Percentiles rank a stretch among this genome's conserved stretches.
Evolutionary conservation across 176 grass and related monocot genomes (phyloP).

Genomic region (Eragrostis curvula): DNA sequence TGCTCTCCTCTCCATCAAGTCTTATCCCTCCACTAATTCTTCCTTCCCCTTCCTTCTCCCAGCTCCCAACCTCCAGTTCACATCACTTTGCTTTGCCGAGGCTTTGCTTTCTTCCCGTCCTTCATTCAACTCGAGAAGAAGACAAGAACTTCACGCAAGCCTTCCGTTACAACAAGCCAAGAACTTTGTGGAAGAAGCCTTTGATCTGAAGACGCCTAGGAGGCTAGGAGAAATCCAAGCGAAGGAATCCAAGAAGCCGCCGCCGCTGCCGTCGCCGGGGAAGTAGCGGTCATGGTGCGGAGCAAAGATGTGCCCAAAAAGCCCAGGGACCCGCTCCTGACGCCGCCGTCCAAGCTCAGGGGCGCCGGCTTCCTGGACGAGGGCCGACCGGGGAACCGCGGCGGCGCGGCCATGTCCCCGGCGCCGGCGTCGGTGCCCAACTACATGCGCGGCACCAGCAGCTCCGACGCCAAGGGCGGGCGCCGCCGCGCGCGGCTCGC

Average conservation of each 20-base stretch:
- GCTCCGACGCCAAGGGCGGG: constrained; percentile 77
- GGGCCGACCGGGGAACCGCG: constrained; percentile 48
- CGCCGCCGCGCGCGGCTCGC: constrained; percentile 13
- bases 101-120: constrained; percentile 30
- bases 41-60: not conserved
- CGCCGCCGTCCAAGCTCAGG: constrained; percentile 54
- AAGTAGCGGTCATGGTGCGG: constrained; percentile 68
- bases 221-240: constrained; percentile 27
- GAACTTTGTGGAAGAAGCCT: not conserved
- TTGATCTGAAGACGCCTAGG: constrained; percentile 3
- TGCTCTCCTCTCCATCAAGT: constrained; percentile 23
- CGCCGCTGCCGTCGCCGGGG: not conserved
- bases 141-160: constrained; percentile 39
- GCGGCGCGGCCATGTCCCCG: constrained; percentile 44
- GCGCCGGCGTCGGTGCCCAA: constrained; percentile 59
- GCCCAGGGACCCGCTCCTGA: constrained; percentile 50
- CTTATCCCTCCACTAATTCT: constrained; percentile 21
- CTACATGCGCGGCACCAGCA: constrained; percentile 86
- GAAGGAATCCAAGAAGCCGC: not conserved
- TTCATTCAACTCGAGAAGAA: constrained; percentile 33
- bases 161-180: constrained; percentile 26
- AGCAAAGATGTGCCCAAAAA: constrained; percentile 68
- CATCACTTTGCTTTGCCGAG: constrained; percentile 42
- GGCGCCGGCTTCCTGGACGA: constrained; percentile 15
- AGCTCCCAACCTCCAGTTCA: constrained; percentile 36